Evolutionary conservation across 148 eudicot genomes (phyloP).

Genomic region (Vaccinium myrtillus): DNA sequence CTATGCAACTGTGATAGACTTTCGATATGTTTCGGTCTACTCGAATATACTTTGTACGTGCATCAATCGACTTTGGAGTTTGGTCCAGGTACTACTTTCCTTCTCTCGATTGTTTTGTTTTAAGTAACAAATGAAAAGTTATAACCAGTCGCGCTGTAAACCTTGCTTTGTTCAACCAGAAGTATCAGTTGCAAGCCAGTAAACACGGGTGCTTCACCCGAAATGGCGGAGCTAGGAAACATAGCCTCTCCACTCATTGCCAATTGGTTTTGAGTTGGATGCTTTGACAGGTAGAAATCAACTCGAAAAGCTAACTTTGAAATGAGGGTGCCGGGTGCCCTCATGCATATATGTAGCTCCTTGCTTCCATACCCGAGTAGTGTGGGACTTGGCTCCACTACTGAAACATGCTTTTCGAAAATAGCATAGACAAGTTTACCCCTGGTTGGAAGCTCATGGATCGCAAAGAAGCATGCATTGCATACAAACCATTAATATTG

Average conservation of each 20-base stretch:
- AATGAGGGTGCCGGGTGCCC: background rate
- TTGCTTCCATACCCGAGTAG: background rate
- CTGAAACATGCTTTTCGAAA: background rate
- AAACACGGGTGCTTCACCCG: background rate
- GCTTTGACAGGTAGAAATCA: background rate
- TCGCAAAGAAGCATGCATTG: background rate
- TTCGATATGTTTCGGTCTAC: background rate
- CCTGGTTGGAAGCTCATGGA: background rate
- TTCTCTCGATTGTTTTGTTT: background rate
- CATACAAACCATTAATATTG: background rate
- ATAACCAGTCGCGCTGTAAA: background rate
- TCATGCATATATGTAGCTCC: background rate
- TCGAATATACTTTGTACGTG: background rate
- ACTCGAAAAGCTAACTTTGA: background rate
- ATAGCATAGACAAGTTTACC: background rate
- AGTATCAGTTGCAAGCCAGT: background rate
- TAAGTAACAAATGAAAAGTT: background rate
- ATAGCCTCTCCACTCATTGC: background rate
- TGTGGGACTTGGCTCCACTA: background rate
- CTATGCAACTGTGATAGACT: background rate
- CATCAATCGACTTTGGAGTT: background rate
- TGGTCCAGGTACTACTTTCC: background rate
- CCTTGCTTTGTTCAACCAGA: background rate
- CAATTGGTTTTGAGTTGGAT: no score
- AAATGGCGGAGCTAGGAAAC: background rate